These are phyloP conservation scores for Talaromyces verruculosus DNA, from an alignment of 2,329 filamentous ascomycete species.

Conservation along the genomic window DNA sequence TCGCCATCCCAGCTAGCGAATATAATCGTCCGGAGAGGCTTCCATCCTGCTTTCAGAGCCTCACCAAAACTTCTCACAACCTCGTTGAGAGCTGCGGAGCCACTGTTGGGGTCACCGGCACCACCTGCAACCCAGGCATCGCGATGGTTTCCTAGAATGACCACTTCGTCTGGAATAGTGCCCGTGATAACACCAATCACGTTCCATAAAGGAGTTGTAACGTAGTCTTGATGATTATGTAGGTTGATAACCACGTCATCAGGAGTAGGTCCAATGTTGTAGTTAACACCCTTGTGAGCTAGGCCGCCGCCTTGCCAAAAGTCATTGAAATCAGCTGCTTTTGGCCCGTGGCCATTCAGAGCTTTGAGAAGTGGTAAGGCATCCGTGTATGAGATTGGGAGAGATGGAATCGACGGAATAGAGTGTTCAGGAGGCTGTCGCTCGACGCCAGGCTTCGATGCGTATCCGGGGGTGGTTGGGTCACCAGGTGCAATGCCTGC, in stretches of 20 bases:
- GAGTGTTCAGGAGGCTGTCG: slow-evolving; percentile 67
- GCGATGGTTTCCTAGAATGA: slow-evolving; percentile 88
- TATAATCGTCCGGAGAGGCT: slow-evolving; percentile 83
- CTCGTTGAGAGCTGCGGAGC: slow-evolving; percentile 76
- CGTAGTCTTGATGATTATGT: slow-evolving; percentile 77
- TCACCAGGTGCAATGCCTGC: slow-evolving; percentile 64
- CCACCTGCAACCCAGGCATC: slow-evolving; percentile 90
- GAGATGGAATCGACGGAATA: slow-evolving; percentile 82
- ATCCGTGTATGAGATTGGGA: slow-evolving; percentile 86
- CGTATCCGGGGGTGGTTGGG: slow-evolving; percentile 90
- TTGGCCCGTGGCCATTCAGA: slow-evolving; percentile 83
- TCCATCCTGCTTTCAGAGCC: slow-evolving; percentile 73
- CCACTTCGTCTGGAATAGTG: slow-evolving; percentile 76
- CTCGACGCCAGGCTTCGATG: slow-evolving; percentile 84
- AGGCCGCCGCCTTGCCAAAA: slow-evolving; percentile 74
- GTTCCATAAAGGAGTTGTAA: slow-evolving; percentile 81
- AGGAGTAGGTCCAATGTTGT: slow-evolving; percentile 81
- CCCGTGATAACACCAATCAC: slow-evolving; percentile 92
- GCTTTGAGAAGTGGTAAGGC: slow-evolving; percentile 84
- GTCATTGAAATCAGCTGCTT: slow-evolving; percentile 69
- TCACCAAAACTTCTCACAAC: slow-evolving; percentile 72
- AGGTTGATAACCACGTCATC: slow-evolving; percentile 69
- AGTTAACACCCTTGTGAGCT: slow-evolving; percentile 75
- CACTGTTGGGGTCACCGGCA: slow-evolving; percentile 78
- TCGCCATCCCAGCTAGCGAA: slow-evolving; percentile 84